phyloP scores from a whole-genome alignment of 192 early-diverging fungal genomes.

The Backusella macrospora region DNA sequence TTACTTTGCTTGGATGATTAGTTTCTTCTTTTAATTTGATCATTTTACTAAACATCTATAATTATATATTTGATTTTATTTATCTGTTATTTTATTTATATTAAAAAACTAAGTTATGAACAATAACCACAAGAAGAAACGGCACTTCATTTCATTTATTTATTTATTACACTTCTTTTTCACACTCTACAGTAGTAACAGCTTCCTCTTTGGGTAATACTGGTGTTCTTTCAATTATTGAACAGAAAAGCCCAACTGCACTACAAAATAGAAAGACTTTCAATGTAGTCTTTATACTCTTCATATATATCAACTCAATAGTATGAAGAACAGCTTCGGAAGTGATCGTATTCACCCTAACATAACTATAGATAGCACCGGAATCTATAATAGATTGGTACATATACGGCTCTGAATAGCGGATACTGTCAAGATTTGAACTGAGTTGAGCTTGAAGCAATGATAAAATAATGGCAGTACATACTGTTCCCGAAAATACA shows the following conservation, averaged over 20 bases:
- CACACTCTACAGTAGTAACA: not conserved
- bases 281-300: not conserved
- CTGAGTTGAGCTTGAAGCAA: not conserved
- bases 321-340: not conserved
- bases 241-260: not conserved
- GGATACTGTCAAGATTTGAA: not conserved
- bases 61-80: too few relatives aligned
- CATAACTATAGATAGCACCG: not conserved
- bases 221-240: not conserved
- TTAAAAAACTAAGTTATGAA: too few relatives aligned
- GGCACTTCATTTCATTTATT: too few relatives aligned
- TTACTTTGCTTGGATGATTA: too few relatives aligned
- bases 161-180: not conserved
- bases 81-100: too few relatives aligned
- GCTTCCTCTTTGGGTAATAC: not conserved
- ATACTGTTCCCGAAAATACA: constrained; percentile 4
- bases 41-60: too few relatives aligned
- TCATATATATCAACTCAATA: not conserved
- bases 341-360: not conserved
- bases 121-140: too few relatives aligned
- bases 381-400: not conserved
- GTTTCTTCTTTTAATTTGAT: too few relatives aligned
- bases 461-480: not conserved
- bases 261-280: not conserved
- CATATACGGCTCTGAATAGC: not conserved